Base-by-base conservation (phyloP, 176 grass and related monocot species). In the Otatea glauca region DNA sequence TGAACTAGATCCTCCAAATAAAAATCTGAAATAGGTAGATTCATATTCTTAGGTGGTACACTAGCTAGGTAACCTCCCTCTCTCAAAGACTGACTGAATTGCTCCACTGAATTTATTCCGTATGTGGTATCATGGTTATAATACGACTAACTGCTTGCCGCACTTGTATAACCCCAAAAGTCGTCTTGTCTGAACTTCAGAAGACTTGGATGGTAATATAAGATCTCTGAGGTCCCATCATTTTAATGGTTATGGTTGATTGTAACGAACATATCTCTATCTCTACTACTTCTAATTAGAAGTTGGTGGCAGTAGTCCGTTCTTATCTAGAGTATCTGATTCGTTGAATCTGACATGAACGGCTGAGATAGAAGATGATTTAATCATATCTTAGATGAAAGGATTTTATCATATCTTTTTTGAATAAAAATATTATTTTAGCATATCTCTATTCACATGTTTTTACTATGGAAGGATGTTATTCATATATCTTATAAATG, bases 91-190 rank as follows among this genome's bases (percentile, higher is more conserved):
- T 7, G 32, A 72, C 73, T 71, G 35, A 9, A 64, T 64, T 54
- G 32, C 73, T 76, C 73, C 54, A 88, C 79, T 37, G 65, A 88
- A 88, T 27, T 12, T 67, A 77, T 88, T 83, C 79, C 63, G 35
- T 9, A 50, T 41, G 76, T 53, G 43, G 80, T 65, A 23, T 83
- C 80, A 87, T 45, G 74, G 73, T 35, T 72, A 61, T 35, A 35
- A 50, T 15, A 62, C 24, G 9, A 7, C 2, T 65, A 45, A 45
- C 3, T 81, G 56, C 53, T 75, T 39, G 47, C 17, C 53, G 62
- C 72, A 21, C 44, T 29, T 39, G 9, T 10, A 47, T 10, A 47
- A 66, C 11, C 37, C 14, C 1, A 58, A 67, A 69, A 27, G 23
- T 17, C 29, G 23, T 17, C 29, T n/a, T 48, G 56, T 81, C 77